Conservation (phyloP, 2,329 filamentous ascomycete genomes). For the Colletotrichum tamarilloi region DNA sequence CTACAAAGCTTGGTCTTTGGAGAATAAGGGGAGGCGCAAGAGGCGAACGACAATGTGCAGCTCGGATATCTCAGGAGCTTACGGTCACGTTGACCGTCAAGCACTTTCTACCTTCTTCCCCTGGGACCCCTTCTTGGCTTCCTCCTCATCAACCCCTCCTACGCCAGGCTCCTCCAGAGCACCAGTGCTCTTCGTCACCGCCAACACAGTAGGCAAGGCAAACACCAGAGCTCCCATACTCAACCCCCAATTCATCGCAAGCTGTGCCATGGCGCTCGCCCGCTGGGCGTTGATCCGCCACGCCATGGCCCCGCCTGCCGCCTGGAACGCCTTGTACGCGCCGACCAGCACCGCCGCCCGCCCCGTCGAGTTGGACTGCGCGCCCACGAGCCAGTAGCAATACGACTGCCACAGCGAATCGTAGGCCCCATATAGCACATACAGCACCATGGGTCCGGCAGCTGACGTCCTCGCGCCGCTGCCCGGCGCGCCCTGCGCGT, state of each 20-base stretch:
- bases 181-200: slow-evolving; percentile 45
- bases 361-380: slow-evolving; percentile 53
- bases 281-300: slow-evolving; percentile 55
- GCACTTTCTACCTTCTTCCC: slow-evolving; percentile 11
- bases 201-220: slow-evolving; percentile 54
- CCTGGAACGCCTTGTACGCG: slow-evolving; percentile 58
- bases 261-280: slow-evolving; percentile 51
- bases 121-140: not conserved
- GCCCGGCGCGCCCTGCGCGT: slow-evolving; percentile 58
- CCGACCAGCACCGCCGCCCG: slow-evolving; percentile 57
- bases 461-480: slow-evolving; percentile 45
- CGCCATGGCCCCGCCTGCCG: slow-evolving; percentile 56
- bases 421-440: slow-evolving; percentile 77
- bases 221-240: slow-evolving; percentile 55
- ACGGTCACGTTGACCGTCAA: no score
- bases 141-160: not conserved
- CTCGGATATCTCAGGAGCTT: no score
- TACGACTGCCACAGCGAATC: slow-evolving; percentile 74
- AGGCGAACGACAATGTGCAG: no score
- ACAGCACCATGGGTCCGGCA: slow-evolving; percentile 70
- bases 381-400: slow-evolving; percentile 70
- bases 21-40: no score
- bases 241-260: slow-evolving; percentile 58
- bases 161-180: slow-evolving; percentile 41
- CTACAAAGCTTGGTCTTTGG: no score